Evolutionary conservation across 2,329 filamentous ascomycete genomes (phyloP), one percentile per base, ranked within the genome.

Genomic region (Coniella lustricola): DNA sequence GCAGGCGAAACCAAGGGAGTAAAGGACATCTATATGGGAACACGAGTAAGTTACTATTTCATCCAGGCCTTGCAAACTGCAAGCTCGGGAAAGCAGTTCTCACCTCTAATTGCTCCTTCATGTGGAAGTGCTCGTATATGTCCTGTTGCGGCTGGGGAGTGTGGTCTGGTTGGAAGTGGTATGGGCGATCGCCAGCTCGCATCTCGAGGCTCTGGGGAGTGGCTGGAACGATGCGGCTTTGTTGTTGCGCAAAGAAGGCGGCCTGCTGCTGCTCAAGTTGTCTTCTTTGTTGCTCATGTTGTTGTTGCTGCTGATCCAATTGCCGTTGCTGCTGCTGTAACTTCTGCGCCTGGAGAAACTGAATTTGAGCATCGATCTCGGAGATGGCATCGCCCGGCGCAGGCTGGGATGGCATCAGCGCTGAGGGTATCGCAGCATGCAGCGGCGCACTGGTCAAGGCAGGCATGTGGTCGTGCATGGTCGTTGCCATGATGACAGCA

Each of bases 1-100:
- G 86, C 87, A n/a, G 87, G 87, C 16, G 87, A 90, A 10, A 87
- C 86, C 25, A 91, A 74, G 1, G 87, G 87, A 2, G 87, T 91
- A 61, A 90, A 90, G 9, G 82, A 74, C 77, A 87, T 81, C 80
- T 85, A 59, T 22, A 56, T n/a, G 53, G 50, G 64, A 62, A 55
- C 52, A 60, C 64, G 50, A 60, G 56, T 40, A 44, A 39, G 37
- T 7, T 31, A 36, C 14, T 21, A 40, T n/a, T 41, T 48, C 51
- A n/a, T 17, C n/a, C n/a, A n/a, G 5, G 4, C 33, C 7, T 32
- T 31, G 13, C 5, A 5, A 22, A 13, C 3, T 10, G 3, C 3
- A 12, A 29, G 8, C 3, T n/a, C 14, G 21, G 21, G 17, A 7
- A n/a, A n/a, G 16, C 20, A 68, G 5, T 29, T 10, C 76, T 60